Percentiles rank a stretch among this genome's conserved stretches.
These are phyloP conservation scores for Neurospora cerealis DNA, from an alignment of 495 filamentous ascomycete genomes.

Conservation along the genomic window DNA sequence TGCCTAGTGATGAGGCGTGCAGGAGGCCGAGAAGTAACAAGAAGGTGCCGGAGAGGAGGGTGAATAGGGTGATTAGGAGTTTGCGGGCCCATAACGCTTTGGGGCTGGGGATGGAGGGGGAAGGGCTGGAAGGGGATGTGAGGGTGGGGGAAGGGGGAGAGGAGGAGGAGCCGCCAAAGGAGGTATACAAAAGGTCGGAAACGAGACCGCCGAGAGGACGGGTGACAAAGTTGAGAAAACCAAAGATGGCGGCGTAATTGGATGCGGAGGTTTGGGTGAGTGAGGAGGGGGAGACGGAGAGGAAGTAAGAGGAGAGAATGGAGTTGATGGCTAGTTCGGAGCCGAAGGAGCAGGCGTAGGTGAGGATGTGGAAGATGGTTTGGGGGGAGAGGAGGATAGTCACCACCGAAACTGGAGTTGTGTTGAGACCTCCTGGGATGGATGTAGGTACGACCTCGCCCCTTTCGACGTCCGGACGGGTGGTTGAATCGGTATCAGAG, in stretches of 20 bases:
- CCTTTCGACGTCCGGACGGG: conserved; percentile 24
- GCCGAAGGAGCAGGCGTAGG: conserved; percentile 84
- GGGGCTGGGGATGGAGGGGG: no score
- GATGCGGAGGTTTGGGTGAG: conserved; percentile 65
- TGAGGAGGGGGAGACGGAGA: conserved; percentile 55
- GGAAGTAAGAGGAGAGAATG: conserved; percentile 71
- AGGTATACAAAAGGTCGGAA: conserved; percentile 60
- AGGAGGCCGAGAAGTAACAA: conserved; percentile 66
- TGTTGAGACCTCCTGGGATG: no score
- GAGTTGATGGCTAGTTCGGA: conserved; percentile 80
- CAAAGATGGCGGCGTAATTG: conserved; percentile 84
- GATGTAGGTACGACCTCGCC: no score
- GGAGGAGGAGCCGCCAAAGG: conserved; percentile 38
- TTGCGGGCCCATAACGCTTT: conserved; percentile 66
- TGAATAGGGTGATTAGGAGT: conserved; percentile 51
- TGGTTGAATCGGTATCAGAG: conserved; percentile 24
- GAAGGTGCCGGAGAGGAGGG: conserved; percentile 54
- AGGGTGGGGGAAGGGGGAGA: not conserved
- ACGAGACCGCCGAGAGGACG: conserved; percentile 67
- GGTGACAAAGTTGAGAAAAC: conserved; percentile 70
- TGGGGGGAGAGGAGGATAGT: conserved; percentile 54
- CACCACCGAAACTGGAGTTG: no score
- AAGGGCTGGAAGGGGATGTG: not conserved
- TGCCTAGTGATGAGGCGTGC: no score
- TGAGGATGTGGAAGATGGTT: conserved; percentile 53